Evolutionary conservation across 768 basidiomycete species (phyloP), one percentile per base, ranked within the genome.

Genomic region (Termitomyces sp.): DNA sequence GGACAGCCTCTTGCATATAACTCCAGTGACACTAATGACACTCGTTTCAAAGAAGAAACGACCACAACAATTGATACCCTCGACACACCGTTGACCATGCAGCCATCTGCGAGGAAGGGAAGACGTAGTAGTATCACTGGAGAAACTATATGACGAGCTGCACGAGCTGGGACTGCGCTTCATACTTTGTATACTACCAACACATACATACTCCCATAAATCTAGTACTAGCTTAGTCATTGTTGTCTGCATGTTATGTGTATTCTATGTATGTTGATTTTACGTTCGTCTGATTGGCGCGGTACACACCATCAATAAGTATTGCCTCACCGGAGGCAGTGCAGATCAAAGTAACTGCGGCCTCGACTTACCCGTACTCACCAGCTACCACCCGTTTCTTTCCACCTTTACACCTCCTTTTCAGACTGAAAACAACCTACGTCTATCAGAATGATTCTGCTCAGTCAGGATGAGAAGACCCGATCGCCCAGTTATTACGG

Each of bases 21-120:
- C 11, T 62, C 62, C 23, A 75, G 73, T 15, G 71, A 75, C 6
- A 66, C 64, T 14, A 75, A 72, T 14, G 71, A 76, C 5, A 66
- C 64, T 14, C 61, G 63, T 19, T 59, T 26, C 11, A 48, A 56
- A 33, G 57, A 63, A n/a, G 51, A 49, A 10, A 15, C 49, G 9
- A 44, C 26, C 28, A 57, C 75, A 56, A 72, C 60, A 37, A 66
- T 76, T 23, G 66, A 74, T 56, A 74, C 75, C 37, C 74, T 77
- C 60, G 69, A 76, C 33, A 84, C 86, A 10, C 86, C 85, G 7
- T 75, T 90, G 48, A 89, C 89, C 12, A 77, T 84, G 57, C 84
- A 82, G 58, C 84, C 85, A 12, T 87, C 87, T 52, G 68, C 62
- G 7, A 72, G 84, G 58, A 80, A 81, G 67, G 79, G 78, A 44